These are phyloP conservation scores for Apophysomyces elegans DNA, from an alignment of 371 early-diverging fungal genomes.

Conservation along the genomic window DNA sequence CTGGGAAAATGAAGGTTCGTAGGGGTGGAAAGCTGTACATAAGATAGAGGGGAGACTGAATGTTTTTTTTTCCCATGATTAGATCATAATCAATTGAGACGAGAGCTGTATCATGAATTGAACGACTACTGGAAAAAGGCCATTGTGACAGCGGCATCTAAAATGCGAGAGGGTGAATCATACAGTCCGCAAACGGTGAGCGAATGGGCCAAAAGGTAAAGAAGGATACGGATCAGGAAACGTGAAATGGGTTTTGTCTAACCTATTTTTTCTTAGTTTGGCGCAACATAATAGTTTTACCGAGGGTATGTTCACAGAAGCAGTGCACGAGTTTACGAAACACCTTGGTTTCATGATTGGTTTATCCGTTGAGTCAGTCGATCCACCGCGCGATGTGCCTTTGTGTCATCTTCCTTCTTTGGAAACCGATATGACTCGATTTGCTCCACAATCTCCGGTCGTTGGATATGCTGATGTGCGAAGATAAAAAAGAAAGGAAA, in stretches of 20 bases:
- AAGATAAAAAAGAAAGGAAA: constrained; percentile 24
- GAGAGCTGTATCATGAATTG: constrained; percentile 72
- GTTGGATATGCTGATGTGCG: constrained; percentile 38
- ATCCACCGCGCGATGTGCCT: constrained; percentile 21
- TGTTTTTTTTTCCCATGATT: background rate
- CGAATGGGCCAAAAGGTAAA: constrained; percentile 81
- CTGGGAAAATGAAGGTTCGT: constrained; percentile 70
- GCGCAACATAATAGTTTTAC: constrained; percentile 62
- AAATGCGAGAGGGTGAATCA: constrained; percentile 77
- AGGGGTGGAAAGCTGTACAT: background rate
- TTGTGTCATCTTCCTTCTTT: constrained; percentile 36
- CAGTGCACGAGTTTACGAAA: constrained; percentile 69
- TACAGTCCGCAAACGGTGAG: constrained; percentile 73
- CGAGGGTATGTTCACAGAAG: constrained; percentile 54
- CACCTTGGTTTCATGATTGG: constrained; percentile 76
- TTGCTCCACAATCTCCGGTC: constrained; percentile 33
- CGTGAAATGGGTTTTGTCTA: background rate
- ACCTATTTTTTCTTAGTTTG: constrained; percentile 35
- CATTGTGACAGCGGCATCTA: constrained; percentile 69
- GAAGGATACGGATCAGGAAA: constrained; percentile 9
- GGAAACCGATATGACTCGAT: constrained; percentile 27
- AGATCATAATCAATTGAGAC: constrained; percentile 68
- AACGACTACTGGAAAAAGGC: constrained; percentile 81
- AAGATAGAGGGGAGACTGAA: background rate
- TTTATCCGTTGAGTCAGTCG: constrained; percentile 19